These are phyloP conservation scores for Sophora flavescens DNA, from an alignment of 306 rosid species.

Conservation along the genomic window DNA sequence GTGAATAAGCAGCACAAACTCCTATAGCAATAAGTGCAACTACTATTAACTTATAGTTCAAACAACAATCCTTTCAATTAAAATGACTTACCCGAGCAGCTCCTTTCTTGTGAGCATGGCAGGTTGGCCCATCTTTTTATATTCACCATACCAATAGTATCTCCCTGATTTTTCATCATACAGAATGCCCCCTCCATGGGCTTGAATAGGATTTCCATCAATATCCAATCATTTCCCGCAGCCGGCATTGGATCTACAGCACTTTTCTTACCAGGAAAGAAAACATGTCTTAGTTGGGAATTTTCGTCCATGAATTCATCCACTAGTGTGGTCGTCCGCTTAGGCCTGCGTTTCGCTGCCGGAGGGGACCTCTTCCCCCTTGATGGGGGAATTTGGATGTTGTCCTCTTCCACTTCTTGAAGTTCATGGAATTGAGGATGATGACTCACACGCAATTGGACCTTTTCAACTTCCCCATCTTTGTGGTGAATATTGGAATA, in stretches of 20 bases:
- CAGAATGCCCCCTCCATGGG: constrained; percentile 91
- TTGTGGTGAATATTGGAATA: constrained; percentile 57
- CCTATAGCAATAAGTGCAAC: constrained; percentile 9
- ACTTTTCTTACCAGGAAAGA: constrained; percentile 70
- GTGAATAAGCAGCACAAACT: constrained; percentile 26
- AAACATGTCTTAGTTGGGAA: constrained; percentile 71
- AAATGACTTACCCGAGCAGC: constrained; percentile 76
- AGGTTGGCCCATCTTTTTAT: constrained; percentile 89
- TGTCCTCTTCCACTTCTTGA: constrained; percentile 74
- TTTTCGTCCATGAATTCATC: constrained; percentile 92
- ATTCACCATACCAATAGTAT: constrained; percentile 95
- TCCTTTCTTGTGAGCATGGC: constrained; percentile 84
- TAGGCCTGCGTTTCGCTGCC: constrained; percentile 73
- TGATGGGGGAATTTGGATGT: constrained; percentile 71
- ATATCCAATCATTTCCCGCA: constrained; percentile 83
- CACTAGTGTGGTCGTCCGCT: constrained; percentile 62
- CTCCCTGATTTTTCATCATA: constrained; percentile 66
- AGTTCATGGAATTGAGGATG: constrained; percentile 74
- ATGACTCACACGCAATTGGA: constrained; percentile 49
- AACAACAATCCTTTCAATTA: constrained; percentile 12
- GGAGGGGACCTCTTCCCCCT: constrained; percentile 85
- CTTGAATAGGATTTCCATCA: constrained; percentile 87
- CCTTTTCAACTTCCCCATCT: constrained; percentile 48
- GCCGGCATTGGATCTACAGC: constrained; percentile 64
- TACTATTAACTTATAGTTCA: constrained; percentile 30